Conservation (phyloP, 1,139 yeast species). For the Taphrina flavorubra region DNA sequence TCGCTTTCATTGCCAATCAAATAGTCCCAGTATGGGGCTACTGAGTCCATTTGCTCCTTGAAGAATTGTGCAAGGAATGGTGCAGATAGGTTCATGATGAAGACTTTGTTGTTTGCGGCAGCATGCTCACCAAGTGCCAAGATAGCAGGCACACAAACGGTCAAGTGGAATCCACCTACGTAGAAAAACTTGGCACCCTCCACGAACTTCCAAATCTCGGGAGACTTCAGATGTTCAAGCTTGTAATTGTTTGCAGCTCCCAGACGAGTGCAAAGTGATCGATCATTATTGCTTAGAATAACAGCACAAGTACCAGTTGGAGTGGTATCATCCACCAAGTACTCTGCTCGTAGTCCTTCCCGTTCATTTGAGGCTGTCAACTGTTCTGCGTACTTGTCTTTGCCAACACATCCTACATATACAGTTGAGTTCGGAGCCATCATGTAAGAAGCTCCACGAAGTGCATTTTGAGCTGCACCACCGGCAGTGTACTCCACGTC, state of each 20-base stretch:
- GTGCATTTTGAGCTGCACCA: slow-evolving; percentile 99
- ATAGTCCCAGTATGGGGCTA: slow-evolving; percentile 85
- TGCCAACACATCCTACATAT: slow-evolving; percentile 96
- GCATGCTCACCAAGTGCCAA: slow-evolving; percentile 88
- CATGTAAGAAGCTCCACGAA: slow-evolving; percentile 96
- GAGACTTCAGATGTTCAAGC: slow-evolving; percentile 80
- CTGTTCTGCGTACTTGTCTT: slow-evolving; percentile 83
- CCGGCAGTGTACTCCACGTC: slow-evolving; percentile 85
- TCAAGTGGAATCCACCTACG: slow-evolving; percentile 97
- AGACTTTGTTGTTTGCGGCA: slow-evolving; percentile 74
- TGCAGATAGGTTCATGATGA: slow-evolving; percentile 87
- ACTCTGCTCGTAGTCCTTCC: slow-evolving; percentile 87
- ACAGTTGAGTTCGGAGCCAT: slow-evolving; percentile 82
- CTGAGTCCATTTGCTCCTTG: slow-evolving; percentile 83
- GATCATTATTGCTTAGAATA: slow-evolving; percentile 80
- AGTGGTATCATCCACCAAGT: slow-evolving; percentile 66
- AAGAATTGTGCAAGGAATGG: slow-evolving; percentile 96
- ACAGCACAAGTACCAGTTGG: slow-evolving; percentile 99
- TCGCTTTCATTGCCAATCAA: slow-evolving; percentile 96
- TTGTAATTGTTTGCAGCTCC: slow-evolving; percentile 98
- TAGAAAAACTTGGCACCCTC: slow-evolving; percentile 81
- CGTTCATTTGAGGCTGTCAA: slow-evolving; percentile 79
- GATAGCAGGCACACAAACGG: slow-evolving; percentile 96
- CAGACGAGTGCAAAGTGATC: slow-evolving; percentile 93
- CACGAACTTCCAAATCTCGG: slow-evolving; percentile 88